Base-by-base conservation (phyloP, 2,329 filamentous ascomycete species). In the Verticillium tricorpus region DNA sequence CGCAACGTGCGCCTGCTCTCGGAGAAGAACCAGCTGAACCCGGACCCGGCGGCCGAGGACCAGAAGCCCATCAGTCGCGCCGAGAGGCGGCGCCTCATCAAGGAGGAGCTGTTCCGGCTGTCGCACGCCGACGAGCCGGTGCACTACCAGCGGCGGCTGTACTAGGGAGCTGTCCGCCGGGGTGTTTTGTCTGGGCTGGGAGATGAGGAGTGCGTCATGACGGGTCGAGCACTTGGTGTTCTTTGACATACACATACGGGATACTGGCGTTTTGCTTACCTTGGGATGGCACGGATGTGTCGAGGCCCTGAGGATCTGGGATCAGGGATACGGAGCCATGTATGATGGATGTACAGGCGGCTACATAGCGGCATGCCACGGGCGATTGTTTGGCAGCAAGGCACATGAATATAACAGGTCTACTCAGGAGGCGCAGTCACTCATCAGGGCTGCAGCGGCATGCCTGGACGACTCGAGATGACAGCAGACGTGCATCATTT, bases 41-140 rank as follows among this genome's bases (percentile, higher is more conserved):
- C 76, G 1, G 76, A 77, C 59, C 73, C 73, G 6, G 68, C 69
- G 22, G 71, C 71, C 12, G 74, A 75, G 63, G 74, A 73, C 50
- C 73, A 78, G 61, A 79, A 83, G 69, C 82, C 81, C 1, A 72
- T 86, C 22, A 83, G 77, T 61, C 74, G 76, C 61, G 82, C 80
- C 0, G 81, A 85, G 72, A 79, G 86, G 67, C 78, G 86, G 67
- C 77, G 77, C 69, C 76, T 80, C 66, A 88, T 87, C 69, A 86
- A 84, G 69, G 80, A 84, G 64, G 84, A 87, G 67, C 80, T 88
- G 63, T 74, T 72, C 70, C 76, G 72, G 64, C 68, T 82, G 61
- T 76, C 82, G 7, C 79, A 78, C 69, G 72, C 74, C 17, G 74
- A 81, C 2, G 73, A 74, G 70, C 81, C 76, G 15, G 74, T 79